Conservation (phyloP, 1,284 basidiomycete species). For the Ceratobasidium sp. region DNA sequence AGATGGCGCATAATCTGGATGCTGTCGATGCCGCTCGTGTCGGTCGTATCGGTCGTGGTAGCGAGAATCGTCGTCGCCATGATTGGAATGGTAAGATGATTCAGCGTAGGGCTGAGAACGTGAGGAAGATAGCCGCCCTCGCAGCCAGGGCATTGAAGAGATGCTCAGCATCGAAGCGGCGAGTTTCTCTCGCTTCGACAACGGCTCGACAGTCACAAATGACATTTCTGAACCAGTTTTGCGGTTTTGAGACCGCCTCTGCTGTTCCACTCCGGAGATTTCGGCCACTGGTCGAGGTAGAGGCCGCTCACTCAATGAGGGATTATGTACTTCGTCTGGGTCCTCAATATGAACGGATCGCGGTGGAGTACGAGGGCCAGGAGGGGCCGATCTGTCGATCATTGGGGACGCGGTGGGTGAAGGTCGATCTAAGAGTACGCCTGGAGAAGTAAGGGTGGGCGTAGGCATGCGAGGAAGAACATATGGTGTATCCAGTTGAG, state of each 20-base stretch:
- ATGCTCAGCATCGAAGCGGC: slow-evolving; percentile 36
- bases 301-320: slow-evolving; percentile 2
- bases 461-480: slow-evolving; percentile 35
- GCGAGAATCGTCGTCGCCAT: slow-evolving; percentile 23
- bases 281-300: slow-evolving; percentile 1
- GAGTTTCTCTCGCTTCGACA: slow-evolving; percentile 33
- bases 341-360: slow-evolving; percentile 29
- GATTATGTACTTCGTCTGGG: not conserved
- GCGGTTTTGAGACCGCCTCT: slow-evolving; percentile 24
- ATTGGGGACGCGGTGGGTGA: slow-evolving; percentile 11
- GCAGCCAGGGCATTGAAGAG: slow-evolving; percentile 32
- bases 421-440: slow-evolving; percentile 21
- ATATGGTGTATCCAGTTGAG: slow-evolving; percentile 28
- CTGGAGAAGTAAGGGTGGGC: slow-evolving; percentile 17
- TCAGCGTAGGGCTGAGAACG: slow-evolving; percentile 16
- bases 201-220: slow-evolving; percentile 24
- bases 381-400: not conserved
- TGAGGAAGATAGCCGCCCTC: slow-evolving; percentile 1
- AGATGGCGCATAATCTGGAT: slow-evolving; percentile 4
- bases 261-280: slow-evolving; percentile 19
- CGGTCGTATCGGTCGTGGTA: slow-evolving; percentile 22
- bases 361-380: slow-evolving; percentile 6
- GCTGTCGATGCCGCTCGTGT: slow-evolving; percentile 25
- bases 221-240: slow-evolving; percentile 36
- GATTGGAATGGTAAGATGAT: slow-evolving; percentile 18